A percentile compares a stretch with the other conserved stretches of the same genome.
These are phyloP conservation scores for Thielaviopsis punctulata DNA, from an alignment of 2,329 filamentous ascomycete species.

Conservation along the genomic window DNA sequence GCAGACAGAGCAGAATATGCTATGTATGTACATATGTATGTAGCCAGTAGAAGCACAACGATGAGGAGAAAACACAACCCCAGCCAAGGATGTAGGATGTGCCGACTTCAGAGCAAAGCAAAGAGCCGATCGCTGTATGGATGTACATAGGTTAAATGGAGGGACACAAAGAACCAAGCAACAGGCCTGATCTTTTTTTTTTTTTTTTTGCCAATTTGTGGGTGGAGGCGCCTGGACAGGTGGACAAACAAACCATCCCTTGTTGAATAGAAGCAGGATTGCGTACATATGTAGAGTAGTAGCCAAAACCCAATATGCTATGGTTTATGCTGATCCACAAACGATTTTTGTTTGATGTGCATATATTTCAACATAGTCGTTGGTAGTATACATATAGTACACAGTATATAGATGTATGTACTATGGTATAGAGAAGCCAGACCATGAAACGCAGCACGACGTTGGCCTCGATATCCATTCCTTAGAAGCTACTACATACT, in stretches of 20 bases:
- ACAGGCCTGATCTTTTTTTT: not conserved
- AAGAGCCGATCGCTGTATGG: not conserved
- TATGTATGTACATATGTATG: not conserved
- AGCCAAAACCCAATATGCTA: not conserved
- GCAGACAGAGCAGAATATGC: not conserved
- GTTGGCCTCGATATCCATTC: not conserved
- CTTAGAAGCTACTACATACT: not conserved
- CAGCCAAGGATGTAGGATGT: not conserved
- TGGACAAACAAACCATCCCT: not conserved
- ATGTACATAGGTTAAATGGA: not conserved
- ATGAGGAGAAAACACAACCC: not conserved
- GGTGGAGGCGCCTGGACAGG: not conserved
- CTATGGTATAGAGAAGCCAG: not conserved
- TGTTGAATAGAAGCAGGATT: not conserved
- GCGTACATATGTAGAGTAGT: not conserved
- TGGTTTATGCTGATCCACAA: not conserved
- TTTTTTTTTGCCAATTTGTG: not conserved
- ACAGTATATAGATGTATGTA: no score
- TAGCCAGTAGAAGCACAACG: not conserved
- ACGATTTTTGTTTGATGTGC: not conserved
- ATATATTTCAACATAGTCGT: not conserved
- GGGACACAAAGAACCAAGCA: not conserved
- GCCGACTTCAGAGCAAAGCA: not conserved
- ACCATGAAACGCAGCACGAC: not conserved
- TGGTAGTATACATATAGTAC: not conserved